phyloP scores from a whole-genome alignment of 352 stramenopile species.

The Phytophthora cajani region DNA sequence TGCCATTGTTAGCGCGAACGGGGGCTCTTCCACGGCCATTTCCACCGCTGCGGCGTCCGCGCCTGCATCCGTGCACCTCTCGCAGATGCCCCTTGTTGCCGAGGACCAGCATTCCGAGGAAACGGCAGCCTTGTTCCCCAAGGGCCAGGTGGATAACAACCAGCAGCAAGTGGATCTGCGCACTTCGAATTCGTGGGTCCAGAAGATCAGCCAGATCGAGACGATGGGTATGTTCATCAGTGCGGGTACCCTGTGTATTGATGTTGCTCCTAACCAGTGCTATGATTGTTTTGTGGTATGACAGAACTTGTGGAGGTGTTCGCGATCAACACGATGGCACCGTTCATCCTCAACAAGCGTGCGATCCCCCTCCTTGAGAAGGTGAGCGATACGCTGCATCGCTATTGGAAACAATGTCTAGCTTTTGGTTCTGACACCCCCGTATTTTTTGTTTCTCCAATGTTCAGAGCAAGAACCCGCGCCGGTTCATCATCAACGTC shows the following conservation, averaged over 20 bases:
- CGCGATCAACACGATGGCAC: conserved; percentile 94
- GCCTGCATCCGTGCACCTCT: conserved; percentile 88
- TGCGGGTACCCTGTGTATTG: not conserved
- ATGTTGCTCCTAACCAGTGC: not conserved
- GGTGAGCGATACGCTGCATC: conserved; percentile 26
- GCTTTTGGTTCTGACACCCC: conserved; percentile 12
- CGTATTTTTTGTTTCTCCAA: conserved; percentile 6
- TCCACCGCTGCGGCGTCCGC: conserved; percentile 22
- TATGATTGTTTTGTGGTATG: conserved; percentile 9
- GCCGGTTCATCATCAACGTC: conserved; percentile 93
- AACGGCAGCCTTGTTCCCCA: conserved; percentile 58
- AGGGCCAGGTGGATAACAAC: conserved; percentile 91
- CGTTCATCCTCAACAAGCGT: conserved; percentile 94
- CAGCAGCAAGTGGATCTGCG: conserved; percentile 94
- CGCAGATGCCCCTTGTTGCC: conserved; percentile 86
- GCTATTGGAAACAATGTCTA: not conserved
- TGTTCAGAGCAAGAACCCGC: conserved; percentile 49
- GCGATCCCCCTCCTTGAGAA: conserved; percentile 69
- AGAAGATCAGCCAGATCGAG: conserved; percentile 80
- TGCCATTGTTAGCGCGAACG: conserved; percentile 40
- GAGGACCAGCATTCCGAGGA: conserved; percentile 84
- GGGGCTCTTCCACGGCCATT: conserved; percentile 17
- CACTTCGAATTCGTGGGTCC: conserved; percentile 93
- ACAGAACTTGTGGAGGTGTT: conserved; percentile 84
- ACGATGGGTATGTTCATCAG: conserved; percentile 56